Percentiles rank a stretch among this genome's conserved stretches.
These are phyloP conservation scores for Lotmaria passim DNA, from an alignment of 208 protist species.

Conservation along the genomic window DNA sequence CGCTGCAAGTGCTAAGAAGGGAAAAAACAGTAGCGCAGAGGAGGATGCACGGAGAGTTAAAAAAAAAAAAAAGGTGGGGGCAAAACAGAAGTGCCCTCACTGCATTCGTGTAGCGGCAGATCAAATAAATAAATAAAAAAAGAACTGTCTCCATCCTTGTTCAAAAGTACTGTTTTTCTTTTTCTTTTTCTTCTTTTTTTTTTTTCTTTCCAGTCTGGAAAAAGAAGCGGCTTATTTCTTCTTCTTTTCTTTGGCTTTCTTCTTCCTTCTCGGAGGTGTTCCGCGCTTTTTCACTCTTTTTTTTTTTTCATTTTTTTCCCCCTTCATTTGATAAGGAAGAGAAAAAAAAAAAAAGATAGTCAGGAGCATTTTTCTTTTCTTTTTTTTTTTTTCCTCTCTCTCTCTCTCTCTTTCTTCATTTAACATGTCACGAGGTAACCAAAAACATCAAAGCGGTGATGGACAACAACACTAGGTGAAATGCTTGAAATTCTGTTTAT, in stretches of 20 bases:
- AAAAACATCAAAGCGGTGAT: constrained; percentile 3
- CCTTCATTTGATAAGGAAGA: too few relatives aligned
- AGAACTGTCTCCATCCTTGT: background rate
- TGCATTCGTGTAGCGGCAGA: background rate
- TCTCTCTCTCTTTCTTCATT: too few relatives aligned
- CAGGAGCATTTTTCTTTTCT: constrained; percentile 6
- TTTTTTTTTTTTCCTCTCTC: constrained; percentile 9
- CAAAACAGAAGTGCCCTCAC: too few relatives aligned
- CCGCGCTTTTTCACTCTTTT: background rate
- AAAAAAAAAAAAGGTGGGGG: too few relatives aligned
- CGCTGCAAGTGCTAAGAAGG: too few relatives aligned
- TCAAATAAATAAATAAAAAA: background rate
- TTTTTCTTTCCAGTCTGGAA: background rate
- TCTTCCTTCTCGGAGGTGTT: background rate
- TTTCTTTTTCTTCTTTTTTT: background rate
- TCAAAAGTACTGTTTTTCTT: background rate
- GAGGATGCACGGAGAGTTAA: too few relatives aligned
- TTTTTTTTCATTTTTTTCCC: constrained; percentile 3
- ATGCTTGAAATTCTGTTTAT: constrained; percentile 8
- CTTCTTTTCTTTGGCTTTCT: constrained; percentile 4
- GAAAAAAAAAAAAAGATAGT: too few relatives aligned
- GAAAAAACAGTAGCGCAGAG: too few relatives aligned
- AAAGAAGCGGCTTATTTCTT: background rate
- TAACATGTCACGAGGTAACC: background rate
- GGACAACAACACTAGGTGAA: constrained; percentile 3